Percentiles rank a stretch among this genome's conserved stretches.
phyloP scores from a whole-genome alignment of 1,284 basidiomycete genomes.

The Heterobasidion occidentale region DNA sequence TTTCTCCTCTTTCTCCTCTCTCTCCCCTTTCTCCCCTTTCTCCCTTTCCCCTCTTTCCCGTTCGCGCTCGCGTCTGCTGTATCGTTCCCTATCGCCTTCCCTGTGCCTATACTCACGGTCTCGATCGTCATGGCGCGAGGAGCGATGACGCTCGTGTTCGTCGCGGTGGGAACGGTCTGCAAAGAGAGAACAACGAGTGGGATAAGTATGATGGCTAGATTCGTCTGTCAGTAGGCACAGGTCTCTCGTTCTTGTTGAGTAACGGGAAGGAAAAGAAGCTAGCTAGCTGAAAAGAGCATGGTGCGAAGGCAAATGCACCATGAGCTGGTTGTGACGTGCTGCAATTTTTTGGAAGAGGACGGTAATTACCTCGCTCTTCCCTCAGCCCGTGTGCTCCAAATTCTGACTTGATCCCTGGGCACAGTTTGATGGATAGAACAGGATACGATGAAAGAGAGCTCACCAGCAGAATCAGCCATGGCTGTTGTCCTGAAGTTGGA shows the following conservation, averaged over 20 bases:
- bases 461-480: neutral
- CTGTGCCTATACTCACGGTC: slow-evolving; percentile 32
- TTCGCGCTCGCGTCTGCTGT: slow-evolving; percentile 31
- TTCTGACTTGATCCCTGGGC: neutral
- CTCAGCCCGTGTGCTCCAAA: neutral
- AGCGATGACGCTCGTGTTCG: slow-evolving; percentile 11
- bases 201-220: slow-evolving; percentile 20
- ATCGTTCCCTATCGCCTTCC: slow-evolving; percentile 33
- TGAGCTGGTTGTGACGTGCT: slow-evolving; percentile 38
- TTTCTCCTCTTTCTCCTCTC: slow-evolving; percentile 14
- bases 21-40: slow-evolving; percentile 18
- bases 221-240: slow-evolving; percentile 19
- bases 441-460: neutral
- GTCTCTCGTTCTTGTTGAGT: slow-evolving; percentile 6
- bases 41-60: slow-evolving; percentile 28
- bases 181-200: slow-evolving; percentile 10
- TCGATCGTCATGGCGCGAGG: slow-evolving; percentile 35
- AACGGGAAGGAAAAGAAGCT: slow-evolving; percentile 17
- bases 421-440: neutral
- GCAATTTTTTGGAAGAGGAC: slow-evolving; percentile 13
- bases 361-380: slow-evolving; percentile 20
- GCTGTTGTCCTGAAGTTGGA: neutral
- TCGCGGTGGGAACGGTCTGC: slow-evolving; percentile 20
- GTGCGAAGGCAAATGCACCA: slow-evolving; percentile 55
- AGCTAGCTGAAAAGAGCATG: slow-evolving; percentile 51